Evolutionary conservation across 768 basidiomycete species (phyloP).

Genomic region (Kwoniella newhampshirensis): DNA sequence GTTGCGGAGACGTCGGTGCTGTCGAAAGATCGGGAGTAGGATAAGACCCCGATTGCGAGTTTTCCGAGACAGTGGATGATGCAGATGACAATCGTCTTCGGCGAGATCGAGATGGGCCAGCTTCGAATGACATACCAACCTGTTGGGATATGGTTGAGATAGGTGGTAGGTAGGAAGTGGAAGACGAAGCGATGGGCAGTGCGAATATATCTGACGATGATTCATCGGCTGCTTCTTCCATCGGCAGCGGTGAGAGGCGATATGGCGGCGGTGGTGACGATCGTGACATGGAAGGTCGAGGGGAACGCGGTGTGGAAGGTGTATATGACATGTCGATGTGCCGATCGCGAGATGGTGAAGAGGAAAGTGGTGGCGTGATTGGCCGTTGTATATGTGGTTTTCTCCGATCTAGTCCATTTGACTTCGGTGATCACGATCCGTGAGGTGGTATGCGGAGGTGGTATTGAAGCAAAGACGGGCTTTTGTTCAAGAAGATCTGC

Average conservation of each 20-base stretch:
- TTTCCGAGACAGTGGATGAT: not conserved
- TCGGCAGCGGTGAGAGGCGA: constrained; percentile 2
- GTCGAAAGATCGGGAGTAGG: constrained; percentile 19
- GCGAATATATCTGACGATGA: not conserved
- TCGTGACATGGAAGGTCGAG: constrained; percentile 6
- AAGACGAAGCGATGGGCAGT: not conserved
- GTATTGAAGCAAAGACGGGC: no score
- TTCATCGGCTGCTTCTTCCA: not conserved
- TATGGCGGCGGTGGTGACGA: constrained; percentile 22
- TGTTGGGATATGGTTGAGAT: no score
- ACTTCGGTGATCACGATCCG: no score
- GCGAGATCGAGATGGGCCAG: not conserved
- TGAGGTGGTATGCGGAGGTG: no score
- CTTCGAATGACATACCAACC: not conserved
- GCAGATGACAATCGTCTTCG: constrained; percentile 1
- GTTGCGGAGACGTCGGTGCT: constrained; percentile 15
- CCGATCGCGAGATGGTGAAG: constrained; percentile 1
- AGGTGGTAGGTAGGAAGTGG: not conserved
- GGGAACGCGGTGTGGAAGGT: not conserved
- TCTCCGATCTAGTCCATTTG: no score
- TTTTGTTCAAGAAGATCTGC: no score
- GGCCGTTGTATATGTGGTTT: no score
- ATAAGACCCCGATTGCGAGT: constrained; percentile 1
- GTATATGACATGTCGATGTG: not conserved
- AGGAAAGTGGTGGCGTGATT: not conserved